A percentile compares a stretch with the other conserved stretches of the same genome.
Evolutionary conservation across 108 stramenopile species (phyloP).

Genomic region (Cylindrotheca closterium): DNA sequence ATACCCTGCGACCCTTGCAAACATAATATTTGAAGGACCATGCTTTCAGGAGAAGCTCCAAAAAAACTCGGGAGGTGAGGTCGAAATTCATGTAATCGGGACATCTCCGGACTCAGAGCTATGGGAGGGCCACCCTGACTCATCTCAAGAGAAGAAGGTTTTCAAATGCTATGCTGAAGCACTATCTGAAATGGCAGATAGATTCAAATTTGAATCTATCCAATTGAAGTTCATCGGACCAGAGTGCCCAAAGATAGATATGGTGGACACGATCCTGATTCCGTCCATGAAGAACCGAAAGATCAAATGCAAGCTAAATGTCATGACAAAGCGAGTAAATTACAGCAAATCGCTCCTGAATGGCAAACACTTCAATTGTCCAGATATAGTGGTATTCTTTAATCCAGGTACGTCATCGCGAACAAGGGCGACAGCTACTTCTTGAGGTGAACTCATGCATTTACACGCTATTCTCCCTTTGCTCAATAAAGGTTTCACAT

Average conservation of each 20-base stretch:
- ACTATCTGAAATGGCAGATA: conserved; percentile 60
- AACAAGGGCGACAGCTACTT: too few species aligned
- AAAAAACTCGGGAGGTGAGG: conserved; percentile 13
- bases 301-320: conserved; percentile 14
- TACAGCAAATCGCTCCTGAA: conserved; percentile 31
- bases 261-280: conserved; percentile 26
- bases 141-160: conserved; percentile 23
- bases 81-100: conserved; percentile 82
- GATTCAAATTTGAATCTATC: conserved; percentile 29
- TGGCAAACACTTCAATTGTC: conserved; percentile 14
- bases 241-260: conserved; percentile 56
- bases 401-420: conserved; percentile 57
- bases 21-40: conserved; percentile 61
- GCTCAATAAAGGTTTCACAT: conserved; percentile 53
- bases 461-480: too few species aligned
- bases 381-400: conserved; percentile 84
- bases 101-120: conserved; percentile 80
- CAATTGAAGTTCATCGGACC: conserved; percentile 73
- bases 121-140: conserved; percentile 56
- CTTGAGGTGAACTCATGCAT: too few species aligned
- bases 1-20: conserved; percentile 87
- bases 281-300: conserved; percentile 26
- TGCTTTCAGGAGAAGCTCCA: conserved; percentile 44
- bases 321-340: conserved; percentile 20
- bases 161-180: conserved; percentile 79